A percentile compares a stretch with the other conserved stretches of the same genome.
Conservation (phyloP, 179 eudicot species). For the Kewa caespitosa region DNA sequence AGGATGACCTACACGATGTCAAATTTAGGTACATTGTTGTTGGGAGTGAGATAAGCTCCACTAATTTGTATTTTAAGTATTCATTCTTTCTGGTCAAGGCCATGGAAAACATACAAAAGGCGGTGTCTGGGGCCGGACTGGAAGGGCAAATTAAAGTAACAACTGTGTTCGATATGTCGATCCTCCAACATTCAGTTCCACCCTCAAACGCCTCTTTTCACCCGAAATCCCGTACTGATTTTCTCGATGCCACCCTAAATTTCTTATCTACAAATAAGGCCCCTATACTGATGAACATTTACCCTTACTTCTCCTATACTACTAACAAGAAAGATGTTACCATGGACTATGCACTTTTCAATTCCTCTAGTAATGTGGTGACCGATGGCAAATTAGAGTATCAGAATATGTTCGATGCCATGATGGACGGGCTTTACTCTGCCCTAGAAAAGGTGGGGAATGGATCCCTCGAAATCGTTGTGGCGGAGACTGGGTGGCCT, state of each 20-base stretch:
- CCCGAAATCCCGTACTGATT: neutral
- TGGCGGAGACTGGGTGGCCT: constrained; percentile 67
- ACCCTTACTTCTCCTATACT: constrained; percentile 30
- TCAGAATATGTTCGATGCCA: constrained; percentile 35
- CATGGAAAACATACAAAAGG: constrained; percentile 32
- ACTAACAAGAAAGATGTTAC: neutral
- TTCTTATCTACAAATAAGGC: constrained; percentile 22
- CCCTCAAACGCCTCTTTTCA: constrained; percentile 32
- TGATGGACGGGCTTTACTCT: constrained; percentile 38
- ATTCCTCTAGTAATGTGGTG: constrained; percentile 17
- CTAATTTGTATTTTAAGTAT: neutral
- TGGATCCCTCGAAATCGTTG: constrained; percentile 34
- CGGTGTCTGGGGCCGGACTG: constrained; percentile 34
- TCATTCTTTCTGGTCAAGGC: constrained; percentile 26
- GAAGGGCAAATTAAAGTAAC: constrained; percentile 40
- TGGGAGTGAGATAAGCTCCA: constrained; percentile 52
- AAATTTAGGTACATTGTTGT: constrained; percentile 52
- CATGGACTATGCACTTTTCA: constrained; percentile 34
- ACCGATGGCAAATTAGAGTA: constrained; percentile 19
- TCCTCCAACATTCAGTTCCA: constrained; percentile 22
- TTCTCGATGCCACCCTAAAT: constrained; percentile 19
- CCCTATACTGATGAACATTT: constrained; percentile 26
- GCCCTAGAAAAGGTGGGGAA: constrained; percentile 45
- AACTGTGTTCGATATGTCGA: constrained; percentile 24
- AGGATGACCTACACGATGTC: constrained; percentile 34